Conservation (phyloP, 352 stramenopile species). For the Thalassiosira oceanica region DNA sequence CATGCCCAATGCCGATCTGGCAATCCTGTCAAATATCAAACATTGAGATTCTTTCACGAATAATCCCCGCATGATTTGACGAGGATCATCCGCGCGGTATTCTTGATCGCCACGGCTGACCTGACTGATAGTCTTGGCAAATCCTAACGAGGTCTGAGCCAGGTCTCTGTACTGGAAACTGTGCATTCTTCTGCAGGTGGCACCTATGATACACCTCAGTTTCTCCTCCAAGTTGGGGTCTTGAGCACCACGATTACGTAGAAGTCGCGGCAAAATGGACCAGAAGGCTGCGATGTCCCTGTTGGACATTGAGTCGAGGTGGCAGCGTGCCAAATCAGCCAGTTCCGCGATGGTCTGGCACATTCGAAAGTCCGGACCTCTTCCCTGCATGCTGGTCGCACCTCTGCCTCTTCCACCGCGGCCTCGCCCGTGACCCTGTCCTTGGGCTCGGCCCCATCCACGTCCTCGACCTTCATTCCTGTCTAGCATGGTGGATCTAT, state of each 20-base stretch:
- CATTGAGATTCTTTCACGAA: conserved; percentile 14
- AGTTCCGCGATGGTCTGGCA: too few species aligned
- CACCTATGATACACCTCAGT: not conserved
- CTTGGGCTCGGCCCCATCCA: too few species aligned
- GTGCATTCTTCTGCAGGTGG: not conserved
- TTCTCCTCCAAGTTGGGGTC: not conserved
- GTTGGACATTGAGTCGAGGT: not conserved
- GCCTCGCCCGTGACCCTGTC: too few species aligned
- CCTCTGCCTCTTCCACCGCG: too few species aligned
- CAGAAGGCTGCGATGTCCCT: conserved; percentile 2
- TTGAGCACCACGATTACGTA: not conserved
- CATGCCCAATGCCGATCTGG: not conserved
- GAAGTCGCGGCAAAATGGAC: not conserved
- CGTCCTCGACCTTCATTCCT: too few species aligned
- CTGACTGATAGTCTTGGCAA: conserved; percentile 2
- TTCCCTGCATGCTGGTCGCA: too few species aligned
- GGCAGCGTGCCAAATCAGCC: not conserved
- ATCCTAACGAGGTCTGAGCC: not conserved
- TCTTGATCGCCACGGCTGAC: not conserved
- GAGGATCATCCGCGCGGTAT: not conserved
- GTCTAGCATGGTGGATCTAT: too few species aligned
- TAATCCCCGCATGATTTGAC: conserved; percentile 9
- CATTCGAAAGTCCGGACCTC: too few species aligned
- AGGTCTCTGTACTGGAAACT: not conserved
- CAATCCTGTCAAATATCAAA: conserved; percentile 8